Evolutionary conservation across 495 filamentous ascomycete species (phyloP), one percentile per base, ranked within the genome.

Genomic region (Barbatosphaeria neglecta): DNA sequence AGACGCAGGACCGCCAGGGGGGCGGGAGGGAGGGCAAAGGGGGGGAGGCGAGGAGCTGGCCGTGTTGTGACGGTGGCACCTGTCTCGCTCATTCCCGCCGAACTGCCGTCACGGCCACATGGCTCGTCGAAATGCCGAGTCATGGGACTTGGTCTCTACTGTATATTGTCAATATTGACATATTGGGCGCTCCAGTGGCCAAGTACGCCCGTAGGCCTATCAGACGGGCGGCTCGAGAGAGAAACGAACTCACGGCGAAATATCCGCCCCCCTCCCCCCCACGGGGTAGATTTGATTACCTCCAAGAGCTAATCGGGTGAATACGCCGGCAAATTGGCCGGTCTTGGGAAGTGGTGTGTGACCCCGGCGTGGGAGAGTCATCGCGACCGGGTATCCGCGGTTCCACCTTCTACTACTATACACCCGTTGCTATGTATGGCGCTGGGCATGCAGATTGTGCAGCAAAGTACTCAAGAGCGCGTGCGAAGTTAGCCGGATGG

Each of bases 101-200:
- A 58, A 58, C 56, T 58, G 56, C 56, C 56, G 56, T 35, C 31
- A 43, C 44, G 44, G 33, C n/a, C 33, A 37, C 16, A 35, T 35
- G 20, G 18, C 7, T 23, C 23, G 23, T 31, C 17, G 23, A 55
- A 55, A 46, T 58, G 56, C 56, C 56, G 56, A 55, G 52, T 47
- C 56, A 49, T 49, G 52, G 22, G 49, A 22, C 16, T 22, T 23
- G 24, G 28, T 25, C 17, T 28, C 49, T 49, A 20, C 41, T 19
- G 49, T 51, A 39, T 20, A 41, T 41, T 41, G 48, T 23, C 50
- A 53, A 51, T 53, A 57, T 57, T 22, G 22, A 51, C 17, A 22
- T 43, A 9, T 24, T 48, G 16, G n/a, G n/a, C 15, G 33, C 15
- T 25, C 37, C 49, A 37, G 22, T 43, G 38, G 44, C n/a, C 41